Evolutionary conservation across 2,329 filamentous ascomycete species (phyloP).

Genomic region (Lachnellula subtilissima): DNA sequence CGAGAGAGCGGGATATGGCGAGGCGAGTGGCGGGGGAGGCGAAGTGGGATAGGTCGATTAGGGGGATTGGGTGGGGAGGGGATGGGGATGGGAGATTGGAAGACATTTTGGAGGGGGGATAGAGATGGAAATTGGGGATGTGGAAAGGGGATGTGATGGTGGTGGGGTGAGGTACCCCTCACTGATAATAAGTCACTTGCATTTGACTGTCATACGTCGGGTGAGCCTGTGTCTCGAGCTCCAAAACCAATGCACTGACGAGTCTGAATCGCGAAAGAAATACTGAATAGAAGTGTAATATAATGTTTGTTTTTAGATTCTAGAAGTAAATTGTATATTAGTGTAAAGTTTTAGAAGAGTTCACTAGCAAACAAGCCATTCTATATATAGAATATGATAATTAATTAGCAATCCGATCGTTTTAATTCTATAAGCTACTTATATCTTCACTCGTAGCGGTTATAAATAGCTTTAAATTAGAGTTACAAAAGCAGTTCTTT

Average conservation of each 20-base stretch:
- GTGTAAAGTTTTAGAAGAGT: too few species aligned
- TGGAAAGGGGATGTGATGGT: not conserved
- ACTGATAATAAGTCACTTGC: not conserved
- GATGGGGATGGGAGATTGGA: not conserved
- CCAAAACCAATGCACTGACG: not conserved
- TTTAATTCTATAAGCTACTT: too few species aligned
- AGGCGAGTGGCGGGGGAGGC: not conserved
- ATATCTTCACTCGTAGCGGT: too few species aligned
- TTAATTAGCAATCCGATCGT: too few species aligned
- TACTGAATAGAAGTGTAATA: too few species aligned
- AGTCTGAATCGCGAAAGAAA: not conserved
- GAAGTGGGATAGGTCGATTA: conserved; percentile 6
- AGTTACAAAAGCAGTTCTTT: too few species aligned
- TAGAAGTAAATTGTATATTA: too few species aligned
- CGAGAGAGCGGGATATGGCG: conserved; percentile 3
- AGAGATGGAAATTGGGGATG: not conserved
- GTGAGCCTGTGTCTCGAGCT: not conserved
- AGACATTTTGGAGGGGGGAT: not conserved
- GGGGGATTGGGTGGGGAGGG: not conserved
- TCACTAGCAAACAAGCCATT: too few species aligned
- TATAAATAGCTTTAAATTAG: too few species aligned
- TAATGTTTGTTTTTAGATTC: too few species aligned
- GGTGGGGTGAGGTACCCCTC: not conserved
- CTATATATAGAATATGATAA: too few species aligned
- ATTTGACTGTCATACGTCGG: not conserved